Conservation (phyloP, 768 basidiomycete genomes). For the Termitomyces sp. region DNA sequence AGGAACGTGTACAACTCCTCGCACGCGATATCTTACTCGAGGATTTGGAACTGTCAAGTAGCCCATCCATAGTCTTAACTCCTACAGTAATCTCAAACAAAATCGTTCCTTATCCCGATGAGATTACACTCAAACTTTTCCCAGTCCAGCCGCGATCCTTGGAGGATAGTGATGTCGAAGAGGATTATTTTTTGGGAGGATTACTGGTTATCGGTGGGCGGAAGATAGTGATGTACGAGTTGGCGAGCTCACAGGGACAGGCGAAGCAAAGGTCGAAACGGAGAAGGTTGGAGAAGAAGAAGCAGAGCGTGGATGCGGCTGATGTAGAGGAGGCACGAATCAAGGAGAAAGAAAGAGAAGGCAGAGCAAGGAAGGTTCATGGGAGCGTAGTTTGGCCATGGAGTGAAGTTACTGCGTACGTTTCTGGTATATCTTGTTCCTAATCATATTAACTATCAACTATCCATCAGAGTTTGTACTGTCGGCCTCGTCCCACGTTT, state of each 20-base stretch:
- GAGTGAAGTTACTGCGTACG: conserved; percentile 63
- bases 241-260: conserved; percentile 40
- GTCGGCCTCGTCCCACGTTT: conserved; percentile 42
- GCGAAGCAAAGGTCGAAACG: conserved; percentile 52
- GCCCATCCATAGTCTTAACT: conserved; percentile 42
- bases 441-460: background rate
- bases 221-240: conserved; percentile 57
- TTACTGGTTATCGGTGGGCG: conserved; percentile 65
- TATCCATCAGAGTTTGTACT: conserved; percentile 34
- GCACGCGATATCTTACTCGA: conserved; percentile 48
- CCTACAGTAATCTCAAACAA: conserved; percentile 48
- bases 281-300: conserved; percentile 44
- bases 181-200: conserved; percentile 49
- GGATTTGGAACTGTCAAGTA: conserved; percentile 44
- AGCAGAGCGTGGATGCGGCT: conserved; percentile 36
- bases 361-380: conserved; percentile 46
- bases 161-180: conserved; percentile 24
- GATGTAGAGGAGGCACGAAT: conserved; percentile 41
- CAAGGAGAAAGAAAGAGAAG: conserved; percentile 54
- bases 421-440: conserved; percentile 1
- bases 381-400: conserved; percentile 70
- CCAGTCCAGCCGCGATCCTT: conserved; percentile 28
- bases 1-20: conserved; percentile 55
- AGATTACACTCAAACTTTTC: conserved; percentile 34
- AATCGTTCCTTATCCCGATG: conserved; percentile 36